phyloP scores from a whole-genome alignment of 306 rosid species.

The Vigna trinervia region DNA sequence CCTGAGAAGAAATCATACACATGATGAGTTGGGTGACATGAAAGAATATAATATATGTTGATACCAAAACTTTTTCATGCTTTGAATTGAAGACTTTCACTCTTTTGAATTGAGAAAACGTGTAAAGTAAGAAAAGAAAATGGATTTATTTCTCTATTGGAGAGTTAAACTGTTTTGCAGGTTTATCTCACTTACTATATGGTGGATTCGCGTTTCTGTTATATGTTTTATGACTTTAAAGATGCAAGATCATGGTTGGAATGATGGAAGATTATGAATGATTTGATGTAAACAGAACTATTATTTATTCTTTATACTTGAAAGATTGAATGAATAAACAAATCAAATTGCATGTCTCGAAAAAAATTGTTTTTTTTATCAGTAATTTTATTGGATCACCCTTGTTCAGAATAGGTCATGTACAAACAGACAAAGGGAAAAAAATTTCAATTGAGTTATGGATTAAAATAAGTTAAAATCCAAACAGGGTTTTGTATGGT shows the following conservation, averaged over 20 bases:
- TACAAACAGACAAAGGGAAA: not conserved
- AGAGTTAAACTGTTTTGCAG: not conserved
- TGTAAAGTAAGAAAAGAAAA: not conserved
- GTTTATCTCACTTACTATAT: not conserved
- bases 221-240: not conserved
- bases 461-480: not conserved
- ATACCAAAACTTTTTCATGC: not conserved
- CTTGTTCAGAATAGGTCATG: not conserved
- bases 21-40: slow-evolving; percentile 9
- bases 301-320: not conserved
- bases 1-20: slow-evolving; percentile 50
- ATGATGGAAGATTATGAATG: not conserved
- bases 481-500: not conserved
- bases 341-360: slow-evolving; percentile 4
- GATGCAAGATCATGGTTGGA: not conserved
- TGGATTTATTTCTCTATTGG: not conserved
- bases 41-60: not conserved
- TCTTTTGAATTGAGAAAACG: not conserved
- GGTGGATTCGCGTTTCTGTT: not conserved
- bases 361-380: not conserved
- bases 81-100: not conserved
- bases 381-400: not conserved
- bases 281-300: not conserved
- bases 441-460: not conserved
- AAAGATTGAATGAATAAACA: not conserved